Percentiles rank a stretch among this genome's conserved stretches.
phyloP scores from a whole-genome alignment of 176 grass and related monocot species.

The Musa beccarii region DNA sequence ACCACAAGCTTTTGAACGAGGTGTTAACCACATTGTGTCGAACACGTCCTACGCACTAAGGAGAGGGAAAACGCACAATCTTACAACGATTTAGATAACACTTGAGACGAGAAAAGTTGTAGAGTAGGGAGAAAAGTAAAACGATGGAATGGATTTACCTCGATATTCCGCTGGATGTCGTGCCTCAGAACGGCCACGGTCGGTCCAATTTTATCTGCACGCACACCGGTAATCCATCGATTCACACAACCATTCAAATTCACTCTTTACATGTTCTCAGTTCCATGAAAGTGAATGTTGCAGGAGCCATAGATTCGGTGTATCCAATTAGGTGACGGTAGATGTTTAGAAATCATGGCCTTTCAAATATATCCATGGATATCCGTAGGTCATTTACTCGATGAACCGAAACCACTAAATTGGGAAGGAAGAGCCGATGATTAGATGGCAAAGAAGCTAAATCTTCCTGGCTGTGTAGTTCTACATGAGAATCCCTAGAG shows the following conservation, averaged over 20 bases:
- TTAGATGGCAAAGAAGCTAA: background rate
- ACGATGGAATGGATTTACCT: slow-evolving; percentile 28
- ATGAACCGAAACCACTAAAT: background rate
- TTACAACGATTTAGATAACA: background rate
- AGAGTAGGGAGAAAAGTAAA: background rate
- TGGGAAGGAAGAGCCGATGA: too few species aligned
- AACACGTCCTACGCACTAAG: too few species aligned
- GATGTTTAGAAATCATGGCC: too few species aligned
- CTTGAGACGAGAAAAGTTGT: background rate
- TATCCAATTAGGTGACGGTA: too few species aligned
- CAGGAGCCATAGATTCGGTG: too few species aligned
- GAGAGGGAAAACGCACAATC: too few species aligned
- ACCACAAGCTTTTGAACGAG: too few species aligned
- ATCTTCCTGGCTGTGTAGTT: background rate
- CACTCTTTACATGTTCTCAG: too few species aligned
- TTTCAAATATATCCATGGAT: background rate
- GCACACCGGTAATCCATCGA: background rate
- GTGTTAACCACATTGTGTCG: too few species aligned
- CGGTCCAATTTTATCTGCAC: slow-evolving; percentile 91
- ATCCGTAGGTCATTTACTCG: background rate
- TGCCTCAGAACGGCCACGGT: slow-evolving; percentile 81
- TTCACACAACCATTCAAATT: too few species aligned
- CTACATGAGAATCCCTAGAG: background rate
- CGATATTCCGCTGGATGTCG: slow-evolving; percentile 80
- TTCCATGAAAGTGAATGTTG: slow-evolving; percentile 3